Evolutionary conservation across 2,329 filamentous ascomycete genomes (phyloP).

Genomic region (Aphanoascus verrucosus): DNA sequence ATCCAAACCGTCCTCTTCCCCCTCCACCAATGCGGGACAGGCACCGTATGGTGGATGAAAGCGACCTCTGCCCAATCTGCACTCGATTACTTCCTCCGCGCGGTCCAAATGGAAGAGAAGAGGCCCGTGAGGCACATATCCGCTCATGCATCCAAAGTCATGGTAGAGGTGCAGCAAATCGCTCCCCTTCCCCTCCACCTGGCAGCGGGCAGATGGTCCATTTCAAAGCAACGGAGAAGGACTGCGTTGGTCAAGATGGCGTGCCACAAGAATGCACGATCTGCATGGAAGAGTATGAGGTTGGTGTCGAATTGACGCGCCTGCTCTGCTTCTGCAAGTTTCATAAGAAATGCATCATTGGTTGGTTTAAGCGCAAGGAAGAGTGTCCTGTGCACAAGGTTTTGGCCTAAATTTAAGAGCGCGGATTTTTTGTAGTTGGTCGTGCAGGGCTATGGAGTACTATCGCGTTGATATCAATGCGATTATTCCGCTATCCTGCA

Average conservation of each 20-base stretch:
- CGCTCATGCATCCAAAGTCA: conserved; percentile 36
- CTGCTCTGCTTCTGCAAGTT: conserved; percentile 56
- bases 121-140: conserved; percentile 36
- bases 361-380: conserved; percentile 49
- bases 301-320: conserved; percentile 48
- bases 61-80: conserved; percentile 40
- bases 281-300: conserved; percentile 54
- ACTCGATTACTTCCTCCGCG: conserved; percentile 31
- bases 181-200: conserved; percentile 1
- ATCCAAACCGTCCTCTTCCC: conserved; percentile 13
- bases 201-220: conserved; percentile 29
- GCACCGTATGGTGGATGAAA: conserved; percentile 28
- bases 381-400: conserved; percentile 53
- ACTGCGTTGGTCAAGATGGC: conserved; percentile 46
- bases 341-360: conserved; percentile 49
- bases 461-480: too few relatives aligned
- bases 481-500: too few relatives aligned
- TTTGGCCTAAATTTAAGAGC: conserved; percentile 13
- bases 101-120: conserved; percentile 29
- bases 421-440: neutral
- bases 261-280: conserved; percentile 50
- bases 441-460: too few relatives aligned
- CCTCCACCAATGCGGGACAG: conserved; percentile 14
- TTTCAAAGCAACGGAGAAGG: conserved; percentile 53
- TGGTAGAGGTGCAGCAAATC: conserved; percentile 13